phyloP scores from a whole-genome alignment of 1,284 basidiomycete genomes.

The Apiotrichum gracile region DNA sequence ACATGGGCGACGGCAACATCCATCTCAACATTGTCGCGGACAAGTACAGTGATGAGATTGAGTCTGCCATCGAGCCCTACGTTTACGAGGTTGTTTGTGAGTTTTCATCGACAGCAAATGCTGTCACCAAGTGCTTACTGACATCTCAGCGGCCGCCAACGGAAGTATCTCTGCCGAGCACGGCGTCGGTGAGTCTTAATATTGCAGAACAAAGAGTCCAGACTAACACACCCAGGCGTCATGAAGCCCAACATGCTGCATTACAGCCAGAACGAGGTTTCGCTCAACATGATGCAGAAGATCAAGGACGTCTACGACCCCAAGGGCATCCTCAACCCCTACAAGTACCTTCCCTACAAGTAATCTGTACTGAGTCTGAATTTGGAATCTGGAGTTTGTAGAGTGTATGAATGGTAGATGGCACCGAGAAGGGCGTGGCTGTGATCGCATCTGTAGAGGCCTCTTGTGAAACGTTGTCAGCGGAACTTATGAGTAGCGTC shows the following conservation, averaged over 20 bases:
- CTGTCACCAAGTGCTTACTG: too few relatives aligned
- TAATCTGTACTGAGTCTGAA: neutral
- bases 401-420: neutral
- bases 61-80: slow-evolving; percentile 85
- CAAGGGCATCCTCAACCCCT: slow-evolving; percentile 70
- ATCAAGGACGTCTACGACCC: slow-evolving; percentile 91
- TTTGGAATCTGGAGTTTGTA: neutral
- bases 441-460: neutral
- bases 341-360: slow-evolving; percentile 35
- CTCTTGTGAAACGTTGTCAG: too few relatives aligned
- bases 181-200: slow-evolving; percentile 55
- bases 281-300: slow-evolving; percentile 81
- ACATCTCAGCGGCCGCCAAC: slow-evolving; percentile 48
- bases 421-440: neutral
- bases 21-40: slow-evolving; percentile 92
- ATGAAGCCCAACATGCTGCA: slow-evolving; percentile 91
- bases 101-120: slow-evolving; percentile 21
- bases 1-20: slow-evolving; percentile 93
- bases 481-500: too few relatives aligned
- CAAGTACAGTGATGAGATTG: slow-evolving; percentile 74
- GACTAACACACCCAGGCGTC: slow-evolving; percentile 48
- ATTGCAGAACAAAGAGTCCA: neutral
- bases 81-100: slow-evolving; percentile 79
- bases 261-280: slow-evolving; percentile 76
- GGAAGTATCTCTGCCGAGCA: slow-evolving; percentile 97